These are phyloP conservation scores for Coriolopsis trogii DNA, from an alignment of 1,284 basidiomycete species.

Conservation along the genomic window DNA sequence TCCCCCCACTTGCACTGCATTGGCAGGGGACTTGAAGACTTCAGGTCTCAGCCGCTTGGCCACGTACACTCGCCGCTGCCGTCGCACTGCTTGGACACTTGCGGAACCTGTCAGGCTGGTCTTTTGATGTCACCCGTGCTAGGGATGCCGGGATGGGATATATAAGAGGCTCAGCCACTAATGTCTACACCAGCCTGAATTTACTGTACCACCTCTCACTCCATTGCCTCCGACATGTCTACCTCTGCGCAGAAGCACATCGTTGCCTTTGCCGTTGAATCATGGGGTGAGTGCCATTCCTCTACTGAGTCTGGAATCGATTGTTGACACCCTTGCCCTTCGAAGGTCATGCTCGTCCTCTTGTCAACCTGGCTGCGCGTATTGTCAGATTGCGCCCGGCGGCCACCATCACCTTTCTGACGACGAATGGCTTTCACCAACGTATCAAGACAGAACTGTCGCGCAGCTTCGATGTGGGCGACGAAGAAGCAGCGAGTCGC, in stretches of 20 bases:
- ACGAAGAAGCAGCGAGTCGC: background rate
- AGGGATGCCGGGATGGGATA: no score
- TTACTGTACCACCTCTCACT: no score
- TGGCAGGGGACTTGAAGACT: no score
- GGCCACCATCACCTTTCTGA: conserved; percentile 10
- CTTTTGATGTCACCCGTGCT: no score
- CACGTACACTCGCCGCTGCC: no score
- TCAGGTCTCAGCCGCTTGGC: no score
- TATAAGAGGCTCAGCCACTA: no score
- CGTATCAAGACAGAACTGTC: conserved; percentile 6
- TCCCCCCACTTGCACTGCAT: no score
- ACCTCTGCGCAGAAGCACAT: background rate
- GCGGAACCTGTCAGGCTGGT: no score
- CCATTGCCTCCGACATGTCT: no score
- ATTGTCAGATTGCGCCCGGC: background rate
- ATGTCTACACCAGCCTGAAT: no score
- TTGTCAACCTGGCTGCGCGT: background rate
- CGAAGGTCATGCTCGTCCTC: background rate
- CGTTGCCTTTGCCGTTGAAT: background rate
- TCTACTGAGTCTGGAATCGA: background rate
- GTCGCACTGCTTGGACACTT: no score
- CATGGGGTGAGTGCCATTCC: background rate
- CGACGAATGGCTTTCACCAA: conserved; percentile 1
- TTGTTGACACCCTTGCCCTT: background rate
- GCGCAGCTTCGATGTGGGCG: conserved; percentile 10